A percentile compares a stretch with the other conserved stretches of the same genome.
phyloP scores from a whole-genome alignment of 495 filamentous ascomycete species.

The Penicillium salamii region DNA sequence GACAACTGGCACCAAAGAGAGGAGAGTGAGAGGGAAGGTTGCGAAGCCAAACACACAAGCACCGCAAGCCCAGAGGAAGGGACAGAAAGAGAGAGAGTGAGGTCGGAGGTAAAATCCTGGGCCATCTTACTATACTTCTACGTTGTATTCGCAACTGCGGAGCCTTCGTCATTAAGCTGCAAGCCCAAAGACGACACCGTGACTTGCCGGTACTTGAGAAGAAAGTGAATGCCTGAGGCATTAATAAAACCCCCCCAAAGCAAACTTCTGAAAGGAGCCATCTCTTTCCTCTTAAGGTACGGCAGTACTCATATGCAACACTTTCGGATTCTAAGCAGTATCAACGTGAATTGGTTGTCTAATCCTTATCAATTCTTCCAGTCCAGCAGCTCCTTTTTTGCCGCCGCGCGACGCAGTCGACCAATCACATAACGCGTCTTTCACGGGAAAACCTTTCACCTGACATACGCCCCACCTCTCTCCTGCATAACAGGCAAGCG shows the following conservation, averaged over 20 bases:
- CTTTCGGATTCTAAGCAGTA: slow-evolving; percentile 5
- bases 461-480: not conserved
- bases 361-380: slow-evolving; percentile 11
- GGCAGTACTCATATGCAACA: slow-evolving; percentile 11
- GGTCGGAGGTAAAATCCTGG: slow-evolving; percentile 2
- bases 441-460: slow-evolving; percentile 3
- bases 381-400: slow-evolving; percentile 7
- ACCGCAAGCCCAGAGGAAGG: slow-evolving; percentile 9
- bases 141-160: slow-evolving; percentile 15
- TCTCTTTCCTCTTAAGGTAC: slow-evolving; percentile 7
- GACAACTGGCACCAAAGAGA: slow-evolving; percentile 13
- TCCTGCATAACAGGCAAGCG: not conserved
- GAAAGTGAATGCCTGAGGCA: slow-evolving; percentile 16
- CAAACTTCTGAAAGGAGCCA: slow-evolving; percentile 2
- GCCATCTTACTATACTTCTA: slow-evolving; percentile 11
- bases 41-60: slow-evolving; percentile 13
- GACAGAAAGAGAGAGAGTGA: slow-evolving; percentile 6
- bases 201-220: slow-evolving; percentile 9
- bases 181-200: slow-evolving; percentile 10
- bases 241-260: not conserved
- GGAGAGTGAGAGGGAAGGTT: slow-evolving; percentile 13
- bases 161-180: slow-evolving; percentile 14
- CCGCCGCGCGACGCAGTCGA: not conserved
- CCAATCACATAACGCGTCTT: slow-evolving; percentile 1
- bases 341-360: slow-evolving; percentile 9